These are phyloP conservation scores for Globisporangium rhizosaccharum DNA, from an alignment of 352 stramenopile species.

Conservation along the genomic window DNA sequence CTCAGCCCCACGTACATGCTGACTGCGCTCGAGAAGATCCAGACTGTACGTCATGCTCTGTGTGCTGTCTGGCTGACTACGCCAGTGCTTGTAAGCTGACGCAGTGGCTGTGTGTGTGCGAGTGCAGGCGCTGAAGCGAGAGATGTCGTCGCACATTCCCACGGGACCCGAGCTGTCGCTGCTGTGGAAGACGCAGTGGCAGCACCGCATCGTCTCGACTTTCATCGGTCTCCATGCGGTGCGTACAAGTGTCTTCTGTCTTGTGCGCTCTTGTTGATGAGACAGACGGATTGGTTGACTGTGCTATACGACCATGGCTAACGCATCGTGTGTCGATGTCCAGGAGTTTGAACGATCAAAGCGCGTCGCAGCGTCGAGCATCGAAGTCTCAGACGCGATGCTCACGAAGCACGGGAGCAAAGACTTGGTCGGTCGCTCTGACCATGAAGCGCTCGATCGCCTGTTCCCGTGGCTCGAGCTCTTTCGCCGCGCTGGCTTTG, in stretches of 20 bases:
- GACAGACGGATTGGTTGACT: too few species aligned
- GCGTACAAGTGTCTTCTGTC: conserved; percentile 6
- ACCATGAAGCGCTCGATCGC: conserved; percentile 11
- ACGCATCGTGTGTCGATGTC: not conserved
- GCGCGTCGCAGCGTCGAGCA: conserved; percentile 11
- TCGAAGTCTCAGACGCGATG: conserved; percentile 14
- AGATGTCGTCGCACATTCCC: conserved; percentile 49
- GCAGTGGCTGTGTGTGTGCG: not conserved
- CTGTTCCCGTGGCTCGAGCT: conserved; percentile 67
- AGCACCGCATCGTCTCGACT: conserved; percentile 52
- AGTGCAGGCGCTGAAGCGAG: conserved; percentile 42
- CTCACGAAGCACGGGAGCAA: conserved; percentile 10
- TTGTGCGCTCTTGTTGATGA: not conserved
- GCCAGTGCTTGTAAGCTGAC: too few species aligned
- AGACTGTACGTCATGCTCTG: conserved; percentile 30
- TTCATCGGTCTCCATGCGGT: conserved; percentile 60
- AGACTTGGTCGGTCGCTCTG: not conserved
- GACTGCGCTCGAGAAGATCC: conserved; percentile 54
- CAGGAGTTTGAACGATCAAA: conserved; percentile 23
- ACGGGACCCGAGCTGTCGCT: conserved; percentile 55
- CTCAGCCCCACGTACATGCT: conserved; percentile 57
- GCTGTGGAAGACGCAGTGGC: conserved; percentile 64
- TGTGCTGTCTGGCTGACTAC: not conserved
- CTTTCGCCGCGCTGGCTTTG: conserved; percentile 51
- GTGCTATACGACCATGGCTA: too few species aligned